Evolutionary conservation across 495 filamentous ascomycete species (phyloP).

Genomic region (Penicillium lagena): DNA sequence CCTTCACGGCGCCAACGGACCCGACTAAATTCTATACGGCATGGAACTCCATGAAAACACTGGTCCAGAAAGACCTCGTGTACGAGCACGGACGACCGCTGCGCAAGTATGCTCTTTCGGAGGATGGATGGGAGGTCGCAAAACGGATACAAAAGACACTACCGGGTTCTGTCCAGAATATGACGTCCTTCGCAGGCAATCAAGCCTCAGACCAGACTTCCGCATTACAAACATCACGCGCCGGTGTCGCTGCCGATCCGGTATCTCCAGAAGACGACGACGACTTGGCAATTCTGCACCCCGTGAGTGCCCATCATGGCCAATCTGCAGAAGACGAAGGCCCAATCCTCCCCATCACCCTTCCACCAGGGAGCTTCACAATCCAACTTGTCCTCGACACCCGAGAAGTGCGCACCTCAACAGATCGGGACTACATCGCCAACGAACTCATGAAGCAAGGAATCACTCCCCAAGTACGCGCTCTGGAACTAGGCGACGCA

Average conservation of each 20-base stretch:
- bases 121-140: slow-evolving; percentile 76
- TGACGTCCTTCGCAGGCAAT: slow-evolving; percentile 7
- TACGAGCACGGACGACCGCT: slow-evolving; percentile 64
- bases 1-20: slow-evolving; percentile 63
- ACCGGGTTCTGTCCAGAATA: slow-evolving; percentile 15
- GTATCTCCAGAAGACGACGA: neutral
- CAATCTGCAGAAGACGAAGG: slow-evolving; percentile 1
- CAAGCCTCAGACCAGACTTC: neutral
- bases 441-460: slow-evolving; percentile 64
- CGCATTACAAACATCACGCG: slow-evolving; percentile 1
- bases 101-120: slow-evolving; percentile 64
- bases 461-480: slow-evolving; percentile 56
- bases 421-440: slow-evolving; percentile 73
- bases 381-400: slow-evolving; percentile 70
- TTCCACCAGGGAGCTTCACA: slow-evolving; percentile 61
- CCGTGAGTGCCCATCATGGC: neutral
- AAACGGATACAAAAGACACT: slow-evolving; percentile 54
- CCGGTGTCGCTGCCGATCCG: neutral
- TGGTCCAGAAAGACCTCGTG: slow-evolving; percentile 69
- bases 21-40: slow-evolving; percentile 70
- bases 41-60: slow-evolving; percentile 80
- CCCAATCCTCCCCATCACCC: slow-evolving; percentile 43
- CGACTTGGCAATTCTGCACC: neutral
- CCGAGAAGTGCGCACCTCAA: slow-evolving; percentile 71
- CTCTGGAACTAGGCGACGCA: slow-evolving; percentile 68